These are phyloP conservation scores for Nepenthes gracilis DNA, from an alignment of 148 eudicot genomes.

Conservation along the genomic window DNA sequence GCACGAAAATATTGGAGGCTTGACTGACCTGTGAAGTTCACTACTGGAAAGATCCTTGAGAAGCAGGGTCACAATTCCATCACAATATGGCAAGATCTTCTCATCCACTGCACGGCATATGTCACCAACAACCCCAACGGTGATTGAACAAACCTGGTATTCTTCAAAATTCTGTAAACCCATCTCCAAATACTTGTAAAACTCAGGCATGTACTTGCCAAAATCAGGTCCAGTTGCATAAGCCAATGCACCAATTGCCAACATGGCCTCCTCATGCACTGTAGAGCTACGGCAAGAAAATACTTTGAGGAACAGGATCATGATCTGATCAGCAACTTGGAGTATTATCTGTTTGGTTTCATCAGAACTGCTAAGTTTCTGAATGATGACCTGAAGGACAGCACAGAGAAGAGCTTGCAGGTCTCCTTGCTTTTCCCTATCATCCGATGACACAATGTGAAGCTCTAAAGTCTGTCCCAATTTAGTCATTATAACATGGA, in stretches of 20 bases:
- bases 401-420: slow-evolving; percentile 61
- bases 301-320: slow-evolving; percentile 44
- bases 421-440: slow-evolving; percentile 58
- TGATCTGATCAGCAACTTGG: slow-evolving; percentile 33
- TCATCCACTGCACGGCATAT: slow-evolving; percentile 63
- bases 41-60: slow-evolving; percentile 64
- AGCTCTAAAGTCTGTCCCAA: slow-evolving; percentile 39
- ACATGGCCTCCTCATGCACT: slow-evolving; percentile 80
- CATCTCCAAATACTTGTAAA: slow-evolving; percentile 65
- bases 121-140: slow-evolving; percentile 74
- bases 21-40: slow-evolving; percentile 60
- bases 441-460: slow-evolving; percentile 33
- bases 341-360: slow-evolving; percentile 27
- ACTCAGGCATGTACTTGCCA: slow-evolving; percentile 55
- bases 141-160: slow-evolving; percentile 67
- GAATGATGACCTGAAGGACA: slow-evolving; percentile 47
- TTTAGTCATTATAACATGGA: slow-evolving; percentile 39
- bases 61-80: slow-evolving; percentile 55
- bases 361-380: slow-evolving; percentile 38
- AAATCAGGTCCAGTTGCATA: slow-evolving; percentile 57
- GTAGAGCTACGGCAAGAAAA: slow-evolving; percentile 51
- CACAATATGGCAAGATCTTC: slow-evolving; percentile 54
- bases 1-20: slow-evolving; percentile 75
- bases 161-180: slow-evolving; percentile 71
- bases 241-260: slow-evolving; percentile 66